Evolutionary conservation across 352 stramenopile species (phyloP).

Genomic region (Globisporangium nunn): DNA sequence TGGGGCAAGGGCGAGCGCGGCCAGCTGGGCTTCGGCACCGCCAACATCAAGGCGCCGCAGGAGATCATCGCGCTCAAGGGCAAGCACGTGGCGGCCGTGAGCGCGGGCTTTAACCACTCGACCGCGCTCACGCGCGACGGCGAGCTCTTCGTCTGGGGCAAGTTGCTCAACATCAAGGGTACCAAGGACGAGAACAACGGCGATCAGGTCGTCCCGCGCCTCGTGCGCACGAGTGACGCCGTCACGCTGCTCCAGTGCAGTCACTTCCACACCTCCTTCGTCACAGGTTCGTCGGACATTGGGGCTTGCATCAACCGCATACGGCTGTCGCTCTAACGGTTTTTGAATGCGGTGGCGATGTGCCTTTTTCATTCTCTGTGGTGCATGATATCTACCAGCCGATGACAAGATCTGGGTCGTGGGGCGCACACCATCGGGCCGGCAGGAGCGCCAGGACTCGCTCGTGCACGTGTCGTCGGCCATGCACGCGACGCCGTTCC

Average conservation of each 20-base stretch:
- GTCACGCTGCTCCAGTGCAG: slow-evolving; percentile 69
- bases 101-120: slow-evolving; percentile 81
- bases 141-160: slow-evolving; percentile 82
- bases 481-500: slow-evolving; percentile 66
- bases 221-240: slow-evolving; percentile 60
- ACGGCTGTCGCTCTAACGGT: neutral
- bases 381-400: slow-evolving; percentile 18
- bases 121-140: slow-evolving; percentile 64
- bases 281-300: slow-evolving; percentile 43
- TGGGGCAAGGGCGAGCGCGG: slow-evolving; percentile 82
- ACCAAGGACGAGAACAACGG: slow-evolving; percentile 40
- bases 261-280: slow-evolving; percentile 79
- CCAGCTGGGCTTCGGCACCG: slow-evolving; percentile 72
- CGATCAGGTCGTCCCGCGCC: slow-evolving; percentile 68
- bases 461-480: slow-evolving; percentile 52
- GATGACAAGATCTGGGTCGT: slow-evolving; percentile 73
- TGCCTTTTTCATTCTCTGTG: neutral
- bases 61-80: slow-evolving; percentile 75
- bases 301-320: neutral
- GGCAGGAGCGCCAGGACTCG: slow-evolving; percentile 38
- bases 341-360: neutral
- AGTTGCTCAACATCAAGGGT: slow-evolving; percentile 65
- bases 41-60: slow-evolving; percentile 63
- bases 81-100: slow-evolving; percentile 51
- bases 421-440: slow-evolving; percentile 68